Evolutionary conservation across 306 rosid species (phyloP), one percentile per base, ranked within the genome.

Genomic region (Prunus dulcis): DNA sequence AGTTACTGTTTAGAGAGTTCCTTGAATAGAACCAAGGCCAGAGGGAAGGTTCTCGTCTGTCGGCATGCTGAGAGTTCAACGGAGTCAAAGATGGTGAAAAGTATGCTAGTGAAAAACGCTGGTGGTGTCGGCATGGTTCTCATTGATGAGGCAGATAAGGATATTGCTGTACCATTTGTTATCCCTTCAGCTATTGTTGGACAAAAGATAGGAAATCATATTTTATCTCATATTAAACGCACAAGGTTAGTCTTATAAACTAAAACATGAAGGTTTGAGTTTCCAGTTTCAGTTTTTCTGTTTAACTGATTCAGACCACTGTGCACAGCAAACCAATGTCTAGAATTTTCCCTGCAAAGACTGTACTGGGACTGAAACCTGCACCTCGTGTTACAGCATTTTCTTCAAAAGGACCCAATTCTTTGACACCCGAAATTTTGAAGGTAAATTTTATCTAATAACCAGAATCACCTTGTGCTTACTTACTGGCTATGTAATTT

Each of bases 61-160:
- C 86, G 82, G 77, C 89, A 87, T 23, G 86, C 79, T 27, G 93
- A 89, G 77, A 84, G 86, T 76, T 86, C 93, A 57, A 63, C 78
- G 0, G 97, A 84, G 46, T 91, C 97, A 43, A 91, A 87, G 83
- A 80, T 85, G 63, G 89, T 76, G 72, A 89, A 91, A 82, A 89
- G 97, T 64, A 77, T 47, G 63, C 75, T 87, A 41, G 97, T 87
- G 75, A 84, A 87, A 83, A 83, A 86, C 27, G 93, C 92, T 4
- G 97, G 97, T 58, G 97, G 84, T 76, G 89, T 84, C 41, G 97
- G 97, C 71, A 89, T 91, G 97, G 73, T 91, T 79, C 92, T 91
- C 66, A 83, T 87, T 50, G 93, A 89, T 64, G 93, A 86, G 49
- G 72, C 86, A 64, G 85, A 87, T 79, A 73, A 67, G 77, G 86